These are phyloP conservation scores for Primulina eburnea DNA, from an alignment of 257 asterid genomes.

Conservation along the genomic window DNA sequence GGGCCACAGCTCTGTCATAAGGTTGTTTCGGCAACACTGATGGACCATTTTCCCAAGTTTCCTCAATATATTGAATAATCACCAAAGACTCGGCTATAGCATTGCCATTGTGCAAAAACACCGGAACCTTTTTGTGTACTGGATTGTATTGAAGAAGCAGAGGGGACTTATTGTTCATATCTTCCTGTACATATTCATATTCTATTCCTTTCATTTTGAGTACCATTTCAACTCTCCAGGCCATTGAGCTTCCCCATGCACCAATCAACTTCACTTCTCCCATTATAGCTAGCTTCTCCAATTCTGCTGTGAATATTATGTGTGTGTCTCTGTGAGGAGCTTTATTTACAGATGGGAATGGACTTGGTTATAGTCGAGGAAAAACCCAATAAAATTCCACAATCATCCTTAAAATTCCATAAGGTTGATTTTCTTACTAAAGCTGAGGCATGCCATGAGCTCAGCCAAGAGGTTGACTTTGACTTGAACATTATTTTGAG, in stretches of 20 bases:
- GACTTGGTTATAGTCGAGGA: too few relatives aligned
- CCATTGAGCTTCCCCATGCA: conserved; percentile 30
- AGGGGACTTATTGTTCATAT: conserved; percentile 38
- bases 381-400: too few relatives aligned
- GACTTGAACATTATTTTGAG: too few relatives aligned
- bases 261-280: conserved; percentile 40
- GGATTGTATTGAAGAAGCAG: conserved; percentile 47
- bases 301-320: too few relatives aligned
- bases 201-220: conserved; percentile 38
- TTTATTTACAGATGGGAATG: too few relatives aligned
- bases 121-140: conserved; percentile 48
- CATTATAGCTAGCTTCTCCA: background rate
- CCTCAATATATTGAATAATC: conserved; percentile 47
- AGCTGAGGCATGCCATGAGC: too few relatives aligned
- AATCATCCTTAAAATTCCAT: too few relatives aligned
- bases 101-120: conserved; percentile 35
- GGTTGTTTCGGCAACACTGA: conserved; percentile 43
- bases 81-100: conserved; percentile 39
- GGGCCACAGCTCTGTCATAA: conserved; percentile 37
- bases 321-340: too few relatives aligned
- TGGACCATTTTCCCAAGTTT: conserved; percentile 34
- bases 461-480: too few relatives aligned
- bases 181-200: conserved; percentile 37
- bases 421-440: too few relatives aligned
- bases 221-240: conserved; percentile 44